phyloP scores from a whole-genome alignment of 2,329 filamentous ascomycete genomes.

The Leptographium procerum region DNA sequence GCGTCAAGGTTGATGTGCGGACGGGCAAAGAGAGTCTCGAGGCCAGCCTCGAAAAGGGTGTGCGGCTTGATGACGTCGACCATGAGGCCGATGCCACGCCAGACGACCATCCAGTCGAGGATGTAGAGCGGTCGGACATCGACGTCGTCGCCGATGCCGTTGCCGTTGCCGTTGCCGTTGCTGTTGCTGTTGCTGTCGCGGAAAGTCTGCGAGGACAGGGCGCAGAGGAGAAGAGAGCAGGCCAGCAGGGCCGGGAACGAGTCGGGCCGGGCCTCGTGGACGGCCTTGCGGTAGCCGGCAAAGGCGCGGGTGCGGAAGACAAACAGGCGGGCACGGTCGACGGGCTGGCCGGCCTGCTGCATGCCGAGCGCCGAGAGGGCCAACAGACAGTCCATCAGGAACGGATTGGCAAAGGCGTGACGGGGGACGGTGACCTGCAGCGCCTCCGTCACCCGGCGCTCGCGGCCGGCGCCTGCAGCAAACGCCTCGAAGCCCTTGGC shows the following conservation, averaged over 20 bases:
- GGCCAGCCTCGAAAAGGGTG: conserved; percentile 26
- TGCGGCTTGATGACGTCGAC: conserved; percentile 26
- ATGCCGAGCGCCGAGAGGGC: conserved; percentile 39
- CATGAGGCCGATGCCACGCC: conserved; percentile 41
- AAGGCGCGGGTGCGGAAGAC: conserved; percentile 38
- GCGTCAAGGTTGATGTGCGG: conserved; percentile 35
- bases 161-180: no score
- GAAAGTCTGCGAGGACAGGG: conserved; percentile 38
- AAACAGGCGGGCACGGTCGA: conserved; percentile 25
- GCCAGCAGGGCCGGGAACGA: conserved; percentile 39
- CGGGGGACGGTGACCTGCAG: conserved; percentile 36
- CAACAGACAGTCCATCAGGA: conserved; percentile 44
- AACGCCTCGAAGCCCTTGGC: conserved; percentile 34
- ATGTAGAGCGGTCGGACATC: conserved; percentile 35
- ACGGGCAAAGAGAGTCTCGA: conserved; percentile 36
- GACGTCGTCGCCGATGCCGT: no score
- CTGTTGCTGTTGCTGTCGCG: conserved; percentile 34
- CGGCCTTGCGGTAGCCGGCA: conserved; percentile 38
- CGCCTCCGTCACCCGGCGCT: conserved; percentile 26
- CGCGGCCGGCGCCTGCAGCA: conserved; percentile 25
- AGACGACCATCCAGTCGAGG: conserved; percentile 44
- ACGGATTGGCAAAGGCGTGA: conserved; percentile 38
- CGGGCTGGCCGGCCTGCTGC: conserved; percentile 21
- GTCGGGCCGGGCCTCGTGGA: conserved; percentile 31
- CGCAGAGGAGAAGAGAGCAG: conserved; percentile 39